Conservation (phyloP, 169 alveolate species). For the Miamiensis avidus region DNA sequence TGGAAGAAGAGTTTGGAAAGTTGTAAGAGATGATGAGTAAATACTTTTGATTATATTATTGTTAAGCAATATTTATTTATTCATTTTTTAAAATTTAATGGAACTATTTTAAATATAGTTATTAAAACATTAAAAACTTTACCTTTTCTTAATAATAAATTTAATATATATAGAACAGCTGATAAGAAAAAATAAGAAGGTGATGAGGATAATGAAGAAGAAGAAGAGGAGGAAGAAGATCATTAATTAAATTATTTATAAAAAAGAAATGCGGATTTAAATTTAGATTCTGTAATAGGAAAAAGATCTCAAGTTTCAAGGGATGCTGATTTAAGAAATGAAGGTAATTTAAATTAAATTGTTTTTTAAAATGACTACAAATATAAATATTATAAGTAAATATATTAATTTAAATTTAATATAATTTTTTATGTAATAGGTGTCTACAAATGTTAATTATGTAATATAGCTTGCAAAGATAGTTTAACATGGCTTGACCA, state of each 20-base stretch:
- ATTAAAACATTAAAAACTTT: not conserved
- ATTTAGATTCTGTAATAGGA: conserved; percentile 9
- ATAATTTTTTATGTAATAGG: not conserved
- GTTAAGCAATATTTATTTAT: too few species aligned
- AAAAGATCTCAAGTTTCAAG: conserved; percentile 5
- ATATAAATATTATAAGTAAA: too few species aligned
- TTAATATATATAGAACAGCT: not conserved
- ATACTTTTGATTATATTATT: too few species aligned
- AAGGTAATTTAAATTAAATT: not conserved
- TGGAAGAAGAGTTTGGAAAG: not conserved
- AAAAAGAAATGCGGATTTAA: conserved; percentile 24
- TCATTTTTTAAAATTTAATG: too few species aligned
- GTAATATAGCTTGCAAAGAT: conserved; percentile 85
- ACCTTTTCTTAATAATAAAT: too few species aligned
- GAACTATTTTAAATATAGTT: too few species aligned
- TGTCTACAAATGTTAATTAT: not conserved
- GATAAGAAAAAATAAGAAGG: not conserved
- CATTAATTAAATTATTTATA: not conserved
- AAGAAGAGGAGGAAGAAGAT: not conserved
- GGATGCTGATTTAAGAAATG: not conserved
- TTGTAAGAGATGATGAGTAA: not conserved
- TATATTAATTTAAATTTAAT: too few species aligned
- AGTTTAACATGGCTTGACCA: conserved; percentile 92
- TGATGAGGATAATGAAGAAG: not conserved
- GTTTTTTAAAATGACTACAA: too few species aligned